A percentile compares a stretch with the other conserved stretches of the same genome.
Evolutionary conservation across 2,329 filamentous ascomycete genomes (phyloP).

Genomic region (Colletotrichum sp.): DNA sequence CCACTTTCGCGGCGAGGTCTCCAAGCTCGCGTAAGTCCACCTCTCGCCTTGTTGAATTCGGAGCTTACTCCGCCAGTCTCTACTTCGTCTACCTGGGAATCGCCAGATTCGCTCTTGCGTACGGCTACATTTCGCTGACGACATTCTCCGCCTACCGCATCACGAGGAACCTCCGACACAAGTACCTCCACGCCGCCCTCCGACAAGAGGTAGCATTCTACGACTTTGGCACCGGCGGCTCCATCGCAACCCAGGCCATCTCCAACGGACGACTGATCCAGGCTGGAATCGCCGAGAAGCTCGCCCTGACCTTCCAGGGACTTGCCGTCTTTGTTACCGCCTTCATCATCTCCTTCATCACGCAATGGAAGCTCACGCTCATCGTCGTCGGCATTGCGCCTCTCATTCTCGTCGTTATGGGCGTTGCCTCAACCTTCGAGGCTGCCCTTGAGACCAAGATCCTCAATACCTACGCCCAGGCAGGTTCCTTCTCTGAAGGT

Average conservation of each 20-base stretch:
- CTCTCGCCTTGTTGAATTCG: too few species aligned
- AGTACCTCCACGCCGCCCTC: constrained; percentile 55
- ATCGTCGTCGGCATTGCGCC: constrained; percentile 39
- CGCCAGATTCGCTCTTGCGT: constrained; percentile 55
- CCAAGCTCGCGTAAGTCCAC: constrained; percentile 33
- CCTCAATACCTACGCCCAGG: constrained; percentile 37
- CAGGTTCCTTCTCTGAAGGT: constrained; percentile 39
- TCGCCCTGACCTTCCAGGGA: constrained; percentile 43
- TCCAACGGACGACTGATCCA: constrained; percentile 49
- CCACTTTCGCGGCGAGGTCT: constrained; percentile 34
- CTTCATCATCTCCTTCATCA: constrained; percentile 43
- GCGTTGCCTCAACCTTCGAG: constrained; percentile 27
- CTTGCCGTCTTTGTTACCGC: constrained; percentile 41
- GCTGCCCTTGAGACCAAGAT: constrained; percentile 38
- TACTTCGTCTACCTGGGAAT: constrained; percentile 66
- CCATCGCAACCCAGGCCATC: constrained; percentile 46
- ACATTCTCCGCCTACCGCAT: constrained; percentile 57
- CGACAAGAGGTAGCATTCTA: constrained; percentile 57
- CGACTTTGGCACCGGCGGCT: constrained; percentile 46
- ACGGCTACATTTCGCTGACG: constrained; percentile 48
- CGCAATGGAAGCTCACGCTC: constrained; percentile 50
- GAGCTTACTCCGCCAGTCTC: constrained; percentile 36
- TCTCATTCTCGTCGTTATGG: constrained; percentile 35
- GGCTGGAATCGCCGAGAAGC: constrained; percentile 44
- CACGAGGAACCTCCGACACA: constrained; percentile 51